phyloP scores from a whole-genome alignment of 768 basidiomycete genomes.

The Auriscalpium microsporum region DNA sequence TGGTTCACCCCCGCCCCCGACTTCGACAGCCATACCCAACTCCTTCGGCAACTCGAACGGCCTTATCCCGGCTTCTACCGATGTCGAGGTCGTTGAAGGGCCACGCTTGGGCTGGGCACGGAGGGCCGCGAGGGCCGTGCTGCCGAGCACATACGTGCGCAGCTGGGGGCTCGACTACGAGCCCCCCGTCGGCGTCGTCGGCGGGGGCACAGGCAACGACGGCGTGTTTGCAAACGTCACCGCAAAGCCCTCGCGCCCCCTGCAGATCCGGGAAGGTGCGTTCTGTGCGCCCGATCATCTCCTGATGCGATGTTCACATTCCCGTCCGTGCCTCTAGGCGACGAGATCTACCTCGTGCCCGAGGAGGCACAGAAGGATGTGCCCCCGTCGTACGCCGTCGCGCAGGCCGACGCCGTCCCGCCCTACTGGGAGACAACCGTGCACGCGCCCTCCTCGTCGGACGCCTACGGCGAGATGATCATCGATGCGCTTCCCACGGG shows the following conservation, averaged over 20 bases:
- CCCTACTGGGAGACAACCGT: slow-evolving; percentile 97
- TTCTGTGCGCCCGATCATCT: slow-evolving; percentile 13
- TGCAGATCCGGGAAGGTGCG: slow-evolving; percentile 53
- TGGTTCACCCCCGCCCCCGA: slow-evolving; percentile 66
- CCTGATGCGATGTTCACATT: not conserved
- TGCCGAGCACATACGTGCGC: slow-evolving; percentile 44
- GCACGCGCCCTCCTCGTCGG: slow-evolving; percentile 73
- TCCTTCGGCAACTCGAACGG: slow-evolving; percentile 72
- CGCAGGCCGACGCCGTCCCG: slow-evolving; percentile 92
- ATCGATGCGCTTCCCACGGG: slow-evolving; percentile 84
- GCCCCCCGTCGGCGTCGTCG: slow-evolving; percentile 38
- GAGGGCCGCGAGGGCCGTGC: slow-evolving; percentile 44
- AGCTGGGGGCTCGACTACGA: slow-evolving; percentile 36
- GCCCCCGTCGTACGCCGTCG: slow-evolving; percentile 87
- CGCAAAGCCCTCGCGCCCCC: slow-evolving; percentile 68
- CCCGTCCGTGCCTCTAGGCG: slow-evolving; percentile 35
- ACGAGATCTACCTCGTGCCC: slow-evolving; percentile 67
- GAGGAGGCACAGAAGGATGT: slow-evolving; percentile 78
- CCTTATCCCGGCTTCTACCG: slow-evolving; percentile 39
- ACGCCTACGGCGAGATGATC: slow-evolving; percentile 68
- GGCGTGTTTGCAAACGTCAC: slow-evolving; percentile 95
- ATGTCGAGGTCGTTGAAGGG: slow-evolving; percentile 22
- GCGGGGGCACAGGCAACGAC: slow-evolving; percentile 68
- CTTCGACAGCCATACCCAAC: slow-evolving; percentile 59
- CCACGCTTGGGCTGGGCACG: slow-evolving; percentile 41